Percentiles rank a stretch among this genome's conserved stretches.
These are phyloP conservation scores for Macrophomina pseudophaseolina DNA, from an alignment of 2,329 filamentous ascomycete genomes.

Conservation along the genomic window DNA sequence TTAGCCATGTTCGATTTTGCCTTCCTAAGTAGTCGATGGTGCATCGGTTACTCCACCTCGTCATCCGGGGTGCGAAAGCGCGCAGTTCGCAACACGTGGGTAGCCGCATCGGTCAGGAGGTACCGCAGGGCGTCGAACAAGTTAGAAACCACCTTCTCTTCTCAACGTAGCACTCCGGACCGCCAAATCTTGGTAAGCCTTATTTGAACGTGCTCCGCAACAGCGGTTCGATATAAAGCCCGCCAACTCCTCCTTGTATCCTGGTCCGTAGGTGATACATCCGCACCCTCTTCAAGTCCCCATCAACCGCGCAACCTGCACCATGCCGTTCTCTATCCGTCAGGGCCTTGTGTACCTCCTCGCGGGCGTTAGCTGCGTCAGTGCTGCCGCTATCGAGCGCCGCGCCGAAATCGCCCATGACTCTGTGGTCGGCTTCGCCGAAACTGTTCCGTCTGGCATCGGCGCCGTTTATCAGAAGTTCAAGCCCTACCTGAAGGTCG, in stretches of 20 bases:
- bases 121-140: neutral
- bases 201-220: neutral
- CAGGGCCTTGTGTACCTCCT: slow-evolving; percentile 10
- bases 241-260: neutral
- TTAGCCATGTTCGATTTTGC: slow-evolving; percentile 1
- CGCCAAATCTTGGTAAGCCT: neutral
- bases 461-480: slow-evolving; percentile 61
- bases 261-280: neutral
- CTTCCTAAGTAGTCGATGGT: neutral
- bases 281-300: neutral
- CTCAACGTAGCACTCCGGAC: neutral
- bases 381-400: slow-evolving; percentile 33
- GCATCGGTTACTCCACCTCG: neutral
- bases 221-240: neutral
- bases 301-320: neutral
- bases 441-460: slow-evolving; percentile 55
- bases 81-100: slow-evolving; percentile 7
- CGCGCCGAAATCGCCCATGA: slow-evolving; percentile 53
- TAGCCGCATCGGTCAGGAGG: neutral
- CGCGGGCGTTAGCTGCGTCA: neutral
- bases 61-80: neutral
- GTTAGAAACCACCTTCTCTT: neutral
- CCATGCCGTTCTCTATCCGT: neutral
- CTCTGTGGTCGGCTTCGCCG: slow-evolving; percentile 58
- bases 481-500: slow-evolving; percentile 61